Conservation (phyloP, 2,329 filamentous ascomycete species). For the Ceratocystis huliohia region DNA sequence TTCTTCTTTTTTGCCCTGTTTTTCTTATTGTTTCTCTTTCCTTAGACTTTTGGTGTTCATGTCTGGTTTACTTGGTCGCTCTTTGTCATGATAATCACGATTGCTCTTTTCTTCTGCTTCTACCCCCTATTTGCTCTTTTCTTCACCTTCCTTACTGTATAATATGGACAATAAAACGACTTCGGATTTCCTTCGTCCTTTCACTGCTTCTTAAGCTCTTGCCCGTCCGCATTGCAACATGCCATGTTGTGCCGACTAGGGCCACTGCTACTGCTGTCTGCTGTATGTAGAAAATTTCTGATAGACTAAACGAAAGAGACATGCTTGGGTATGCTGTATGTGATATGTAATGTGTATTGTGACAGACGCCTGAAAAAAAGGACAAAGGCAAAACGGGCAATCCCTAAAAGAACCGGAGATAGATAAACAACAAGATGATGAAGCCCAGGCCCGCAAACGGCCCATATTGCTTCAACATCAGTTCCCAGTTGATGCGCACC, state of each 20-base stretch:
- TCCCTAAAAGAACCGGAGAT: slow-evolving; percentile 76
- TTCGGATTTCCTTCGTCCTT: background rate
- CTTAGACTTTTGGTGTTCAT: slow-evolving; percentile 12
- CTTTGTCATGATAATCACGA: slow-evolving; percentile 6
- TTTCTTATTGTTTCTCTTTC: background rate
- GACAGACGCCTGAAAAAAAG: background rate
- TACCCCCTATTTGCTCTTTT: background rate
- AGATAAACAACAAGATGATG: slow-evolving; percentile 75
- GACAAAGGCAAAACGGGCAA: background rate
- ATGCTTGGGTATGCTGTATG: too few species aligned
- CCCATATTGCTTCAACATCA: slow-evolving; percentile 91
- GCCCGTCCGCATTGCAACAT: background rate
- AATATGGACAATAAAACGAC: background rate
- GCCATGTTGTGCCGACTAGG: background rate
- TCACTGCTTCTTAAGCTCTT: too few species aligned
- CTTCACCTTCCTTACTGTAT: slow-evolving; percentile 1
- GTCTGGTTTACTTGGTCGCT: slow-evolving; percentile 10
- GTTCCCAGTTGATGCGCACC: slow-evolving; percentile 94
- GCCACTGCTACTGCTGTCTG: too few species aligned
- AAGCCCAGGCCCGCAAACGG: slow-evolving; percentile 72
- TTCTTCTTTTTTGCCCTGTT: background rate
- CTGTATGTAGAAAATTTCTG: too few species aligned
- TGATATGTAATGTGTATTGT: background rate
- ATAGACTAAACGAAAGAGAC: too few species aligned
- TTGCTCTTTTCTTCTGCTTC: background rate